Evolutionary conservation across 495 filamentous ascomycete species (phyloP).

Genomic region (Xylaria telfairii): DNA sequence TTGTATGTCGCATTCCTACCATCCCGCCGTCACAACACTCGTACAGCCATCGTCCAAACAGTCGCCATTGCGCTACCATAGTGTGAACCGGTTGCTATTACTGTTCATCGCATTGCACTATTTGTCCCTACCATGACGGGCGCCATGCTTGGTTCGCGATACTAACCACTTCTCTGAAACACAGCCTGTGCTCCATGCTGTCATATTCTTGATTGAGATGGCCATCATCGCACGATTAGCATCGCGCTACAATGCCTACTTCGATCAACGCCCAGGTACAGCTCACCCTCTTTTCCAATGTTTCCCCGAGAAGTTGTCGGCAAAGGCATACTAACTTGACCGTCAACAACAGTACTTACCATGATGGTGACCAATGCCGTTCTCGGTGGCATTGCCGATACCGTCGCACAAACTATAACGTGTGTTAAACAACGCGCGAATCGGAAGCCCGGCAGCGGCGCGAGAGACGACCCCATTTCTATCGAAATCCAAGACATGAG

Average conservation of each 20-base stretch:
- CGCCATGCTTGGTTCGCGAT: conserved; percentile 1
- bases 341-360: conserved; percentile 71
- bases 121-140: neutral
- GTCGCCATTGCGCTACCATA: neutral
- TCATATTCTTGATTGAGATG: conserved; percentile 90
- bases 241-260: conserved; percentile 91
- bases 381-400: conserved; percentile 92
- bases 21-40: conserved; percentile 17
- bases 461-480: conserved; percentile 73
- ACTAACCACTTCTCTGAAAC: conserved; percentile 34
- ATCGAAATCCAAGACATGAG: conserved; percentile 92
- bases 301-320: conserved; percentile 8
- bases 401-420: conserved; percentile 91
- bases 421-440: conserved; percentile 72
- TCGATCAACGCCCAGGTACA: conserved; percentile 82
- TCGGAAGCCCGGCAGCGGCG: conserved; percentile 60
- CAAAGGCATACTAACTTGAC: conserved; percentile 16
- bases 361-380: conserved; percentile 99
- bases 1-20: conserved; percentile 63
- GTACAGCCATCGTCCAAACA: neutral
- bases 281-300: conserved; percentile 12
- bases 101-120: neutral
- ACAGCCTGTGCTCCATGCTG: conserved; percentile 84
- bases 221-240: conserved; percentile 78
- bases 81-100: neutral